These are phyloP conservation scores for Berkeleyomyces basicola DNA, from an alignment of 2,329 filamentous ascomycete species.

Conservation along the genomic window DNA sequence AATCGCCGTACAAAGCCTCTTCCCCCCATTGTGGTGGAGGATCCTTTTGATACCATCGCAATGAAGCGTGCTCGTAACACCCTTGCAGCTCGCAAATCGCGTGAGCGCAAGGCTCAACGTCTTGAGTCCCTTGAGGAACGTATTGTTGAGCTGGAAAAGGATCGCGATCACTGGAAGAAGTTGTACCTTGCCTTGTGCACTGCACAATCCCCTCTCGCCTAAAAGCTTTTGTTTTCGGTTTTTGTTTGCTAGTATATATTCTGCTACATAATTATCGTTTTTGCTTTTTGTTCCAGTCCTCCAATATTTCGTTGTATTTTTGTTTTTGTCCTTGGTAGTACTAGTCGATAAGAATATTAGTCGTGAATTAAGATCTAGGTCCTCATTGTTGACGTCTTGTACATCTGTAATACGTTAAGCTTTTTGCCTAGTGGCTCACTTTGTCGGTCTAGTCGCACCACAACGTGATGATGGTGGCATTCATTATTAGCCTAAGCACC, in stretches of 20 bases:
- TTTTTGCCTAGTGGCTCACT: no score
- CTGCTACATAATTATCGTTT: no score
- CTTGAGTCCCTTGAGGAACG: slow-evolving; percentile 58
- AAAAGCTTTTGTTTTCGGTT: slow-evolving; percentile 17
- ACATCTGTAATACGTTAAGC: no score
- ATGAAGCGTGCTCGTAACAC: slow-evolving; percentile 92
- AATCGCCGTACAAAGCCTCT: slow-evolving; percentile 69
- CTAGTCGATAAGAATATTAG: no score
- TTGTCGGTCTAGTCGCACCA: no score
- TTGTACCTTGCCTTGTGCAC: slow-evolving; percentile 30
- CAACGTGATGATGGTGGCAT: no score
- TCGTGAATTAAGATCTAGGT: no score
- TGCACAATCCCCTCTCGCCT: slow-evolving; percentile 17
- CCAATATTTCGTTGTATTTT: no score
- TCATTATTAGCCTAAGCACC: no score
- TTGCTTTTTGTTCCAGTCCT: no score
- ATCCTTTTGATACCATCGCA: slow-evolving; percentile 57
- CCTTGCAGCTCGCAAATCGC: slow-evolving; percentile 81
- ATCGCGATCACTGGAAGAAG: slow-evolving; percentile 49
- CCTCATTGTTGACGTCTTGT: no score
- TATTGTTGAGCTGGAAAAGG: slow-evolving; percentile 51
- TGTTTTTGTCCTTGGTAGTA: no score
- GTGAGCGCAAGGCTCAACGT: slow-evolving; percentile 66
- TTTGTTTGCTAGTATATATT: not conserved
- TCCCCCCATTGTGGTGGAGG: slow-evolving; percentile 59